A percentile compares a stretch with the other conserved stretches of the same genome.
Evolutionary conservation across 345 rosid species (phyloP).

Genomic region (Noccaea bulbosa): DNA sequence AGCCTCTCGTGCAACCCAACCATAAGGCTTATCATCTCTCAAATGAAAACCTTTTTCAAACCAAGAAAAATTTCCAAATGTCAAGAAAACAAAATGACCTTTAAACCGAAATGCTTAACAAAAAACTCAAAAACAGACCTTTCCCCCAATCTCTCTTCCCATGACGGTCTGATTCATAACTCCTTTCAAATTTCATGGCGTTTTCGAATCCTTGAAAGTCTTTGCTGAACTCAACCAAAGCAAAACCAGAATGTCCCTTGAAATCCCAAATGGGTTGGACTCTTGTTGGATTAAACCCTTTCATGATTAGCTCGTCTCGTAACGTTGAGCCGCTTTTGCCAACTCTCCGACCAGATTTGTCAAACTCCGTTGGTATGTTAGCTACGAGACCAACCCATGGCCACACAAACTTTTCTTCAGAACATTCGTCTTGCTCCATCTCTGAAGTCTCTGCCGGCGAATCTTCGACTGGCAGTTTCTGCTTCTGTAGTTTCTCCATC

Average conservation of each 20-base stretch:
- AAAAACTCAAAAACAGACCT: conserved; percentile 7
- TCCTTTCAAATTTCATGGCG: conserved; percentile 63
- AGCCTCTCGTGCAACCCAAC: conserved; percentile 72
- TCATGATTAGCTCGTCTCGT: conserved; percentile 49
- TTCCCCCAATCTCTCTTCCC: conserved; percentile 57
- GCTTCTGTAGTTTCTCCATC: conserved; percentile 27
- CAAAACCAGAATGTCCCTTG: conserved; percentile 65
- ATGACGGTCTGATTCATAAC: conserved; percentile 42
- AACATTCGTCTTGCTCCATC: not conserved
- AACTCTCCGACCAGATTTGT: conserved; percentile 46
- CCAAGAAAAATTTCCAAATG: conserved; percentile 22
- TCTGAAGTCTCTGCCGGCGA: not conserved
- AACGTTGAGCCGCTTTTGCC: conserved; percentile 66
- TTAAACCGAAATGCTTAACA: not conserved
- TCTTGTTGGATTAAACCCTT: conserved; percentile 70
- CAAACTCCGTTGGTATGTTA: conserved; percentile 53
- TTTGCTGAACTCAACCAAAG: conserved; percentile 63
- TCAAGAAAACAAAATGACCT: not conserved
- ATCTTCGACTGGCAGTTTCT: not conserved
- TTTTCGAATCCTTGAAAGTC: conserved; percentile 62
- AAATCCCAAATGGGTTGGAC: conserved; percentile 64
- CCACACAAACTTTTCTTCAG: conserved; percentile 28
- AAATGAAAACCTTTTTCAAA: conserved; percentile 10
- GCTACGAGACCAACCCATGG: conserved; percentile 77
- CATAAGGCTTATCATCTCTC: conserved; percentile 52